Base-by-base conservation (phyloP, 176 grass and related monocot species). In the Poa pratensis region DNA sequence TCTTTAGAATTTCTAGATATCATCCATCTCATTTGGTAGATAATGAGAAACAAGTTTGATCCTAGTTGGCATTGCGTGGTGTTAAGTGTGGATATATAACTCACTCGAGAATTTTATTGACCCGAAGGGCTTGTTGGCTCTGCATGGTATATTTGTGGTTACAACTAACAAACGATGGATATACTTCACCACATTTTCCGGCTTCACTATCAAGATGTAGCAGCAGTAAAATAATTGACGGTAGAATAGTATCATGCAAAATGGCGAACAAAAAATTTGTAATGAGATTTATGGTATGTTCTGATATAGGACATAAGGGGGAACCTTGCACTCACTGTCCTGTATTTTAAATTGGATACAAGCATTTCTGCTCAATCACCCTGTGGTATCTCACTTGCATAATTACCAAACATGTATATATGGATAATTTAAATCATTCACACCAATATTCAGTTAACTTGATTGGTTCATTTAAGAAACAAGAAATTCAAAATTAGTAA, bases 381-480 rank as follows among this genome's bases (percentile, higher is more conserved):
- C 5, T 48, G 24, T 9, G 9, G 18, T 61, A 54, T 76, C 75
- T 77, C 10, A 39, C 51, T 40, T 20, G 13, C 18, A 58, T 35
- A 3, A 4, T 67, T 35, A 17, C 1, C 2, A 37, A 35, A 54
- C 63, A n/a, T 39, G 27, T 24, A 69, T 69, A 42, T 67, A 12
- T 23, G 22, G 53, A 77, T 78, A 69, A 24, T 86, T 69, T 62
- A 51, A 50, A 34, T 45, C 20, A 80, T 76, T 10, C 60, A 5
- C 60, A 5, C 27, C 58, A 48, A 11, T 60, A 72, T 45, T 58
- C 4, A 17, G 53, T 27, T 22, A 61, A 61, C 43, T 64, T 84
- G 18, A 83, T 74, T 37, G 75, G 2, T 77, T 85, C 48, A 85
- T 37, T 76, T 51, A 28, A 5, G 24, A 22, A 80, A 50, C 39